Evolutionary conservation across 257 asterid genomes (phyloP), one percentile per base, ranked within the genome.

Genomic region (Jasminum sambac): DNA sequence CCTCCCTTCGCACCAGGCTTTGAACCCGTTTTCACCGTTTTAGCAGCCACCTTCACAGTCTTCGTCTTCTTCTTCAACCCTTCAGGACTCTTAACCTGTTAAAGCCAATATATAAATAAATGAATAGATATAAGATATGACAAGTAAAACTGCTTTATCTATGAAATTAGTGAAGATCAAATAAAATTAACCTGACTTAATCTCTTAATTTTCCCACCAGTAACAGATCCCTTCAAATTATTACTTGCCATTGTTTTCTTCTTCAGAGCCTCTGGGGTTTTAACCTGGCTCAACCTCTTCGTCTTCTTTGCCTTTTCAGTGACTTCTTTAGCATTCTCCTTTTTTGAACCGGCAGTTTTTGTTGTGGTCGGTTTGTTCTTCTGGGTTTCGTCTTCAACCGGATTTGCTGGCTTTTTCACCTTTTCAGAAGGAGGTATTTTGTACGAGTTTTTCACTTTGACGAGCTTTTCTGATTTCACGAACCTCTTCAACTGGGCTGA

Each of bases 241-340:
- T 13, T 70, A 60, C 63, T 60, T 57, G 60, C 72, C 71, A 23
- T 61, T 11, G 58, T 63, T n/a, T 36, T 55, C 74, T 80, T 83
- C 87, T 83, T 79, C 81, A 81, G 1, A 8, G 57, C 85, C 77
- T 85, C 89, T 3, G 91, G 88, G 11, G 91, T 82, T 40, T 80
- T 85, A 8, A 85, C 79, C 69, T 77, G 81, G 72, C 95, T 82
- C 85, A 85, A 40, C 37, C 79, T 74, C 84, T 84, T 88, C 36
- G 77, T 81, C 81, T 78, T 88, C 71, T 68, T 72, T 36, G 76
- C 79, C 43, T 78, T 80, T 70, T 80, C 79, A 52, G 61, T 79
- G 0, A 66, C 69, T 62, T 69, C 74, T 67, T 23, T 69, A 0
- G 79, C 64, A 0, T 34, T 72, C 10, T 30, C 63, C 19, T 3